These are phyloP conservation scores for Neurospora terricola DNA, from an alignment of 495 filamentous ascomycete species.

Conservation along the genomic window DNA sequence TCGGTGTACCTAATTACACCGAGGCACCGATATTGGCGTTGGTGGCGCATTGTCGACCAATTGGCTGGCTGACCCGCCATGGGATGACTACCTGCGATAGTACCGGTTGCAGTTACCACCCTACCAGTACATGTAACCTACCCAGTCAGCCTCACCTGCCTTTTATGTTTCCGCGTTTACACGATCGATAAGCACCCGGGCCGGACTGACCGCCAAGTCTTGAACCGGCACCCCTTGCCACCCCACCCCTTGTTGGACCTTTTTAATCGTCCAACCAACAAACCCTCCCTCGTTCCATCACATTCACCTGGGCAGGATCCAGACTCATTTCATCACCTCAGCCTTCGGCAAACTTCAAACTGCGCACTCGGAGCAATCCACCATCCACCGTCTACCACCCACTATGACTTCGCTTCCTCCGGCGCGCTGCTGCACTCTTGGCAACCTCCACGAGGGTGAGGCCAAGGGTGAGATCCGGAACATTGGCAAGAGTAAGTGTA, in stretches of 20 bases:
- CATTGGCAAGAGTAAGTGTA: not conserved
- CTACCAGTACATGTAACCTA: not conserved
- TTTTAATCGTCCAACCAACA: no score
- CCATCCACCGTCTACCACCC: not conserved
- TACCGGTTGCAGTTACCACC: not conserved
- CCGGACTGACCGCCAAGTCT: not conserved
- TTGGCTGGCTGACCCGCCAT: not conserved
- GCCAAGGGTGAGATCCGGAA: not conserved
- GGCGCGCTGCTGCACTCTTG: not conserved
- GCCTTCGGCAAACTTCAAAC: not conserved
- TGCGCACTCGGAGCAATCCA: not conserved
- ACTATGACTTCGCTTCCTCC: not conserved
- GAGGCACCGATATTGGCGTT: not conserved
- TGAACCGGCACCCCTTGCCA: no score
- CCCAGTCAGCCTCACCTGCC: not conserved
- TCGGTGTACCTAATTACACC: not conserved
- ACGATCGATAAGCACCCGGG: not conserved
- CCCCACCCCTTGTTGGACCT: not conserved
- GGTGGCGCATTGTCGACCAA: not conserved
- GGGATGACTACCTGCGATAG: not conserved
- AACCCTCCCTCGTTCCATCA: not conserved
- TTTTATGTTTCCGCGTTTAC: not conserved
- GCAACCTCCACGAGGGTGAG: not conserved
- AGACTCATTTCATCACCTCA: not conserved
- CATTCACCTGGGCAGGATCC: not conserved